Evolutionary conservation across 306 rosid genomes (phyloP).

Genomic region (Corylus heterophylla): DNA sequence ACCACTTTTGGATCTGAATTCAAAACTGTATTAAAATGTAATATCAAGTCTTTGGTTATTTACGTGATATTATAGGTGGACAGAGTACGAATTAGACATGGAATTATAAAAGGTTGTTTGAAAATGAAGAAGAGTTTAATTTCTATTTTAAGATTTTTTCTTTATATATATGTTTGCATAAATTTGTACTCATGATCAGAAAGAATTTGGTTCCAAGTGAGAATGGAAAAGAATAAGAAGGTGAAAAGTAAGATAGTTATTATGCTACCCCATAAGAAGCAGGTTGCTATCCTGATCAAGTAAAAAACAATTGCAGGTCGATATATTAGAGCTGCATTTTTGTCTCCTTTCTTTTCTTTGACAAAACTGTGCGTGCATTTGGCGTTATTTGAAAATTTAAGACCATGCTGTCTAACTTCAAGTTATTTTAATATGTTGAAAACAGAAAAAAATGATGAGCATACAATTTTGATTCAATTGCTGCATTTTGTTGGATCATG

Average conservation of each 20-base stretch:
- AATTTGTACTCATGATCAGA: background rate
- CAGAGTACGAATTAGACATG: background rate
- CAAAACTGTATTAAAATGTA: background rate
- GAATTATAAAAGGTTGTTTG: background rate
- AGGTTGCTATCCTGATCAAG: background rate
- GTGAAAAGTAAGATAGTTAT: background rate
- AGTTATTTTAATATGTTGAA: background rate
- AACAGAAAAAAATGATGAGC: no score
- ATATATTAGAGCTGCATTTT: background rate
- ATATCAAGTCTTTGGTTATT: background rate
- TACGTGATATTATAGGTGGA: background rate
- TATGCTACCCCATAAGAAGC: background rate
- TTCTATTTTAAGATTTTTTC: background rate
- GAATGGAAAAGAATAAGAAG: background rate
- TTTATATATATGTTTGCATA: no score
- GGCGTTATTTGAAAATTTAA: background rate
- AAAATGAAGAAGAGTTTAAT: background rate
- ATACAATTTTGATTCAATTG: no score
- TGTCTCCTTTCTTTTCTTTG: background rate
- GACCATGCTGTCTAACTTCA: background rate
- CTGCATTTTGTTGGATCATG: no score
- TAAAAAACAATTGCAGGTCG: background rate
- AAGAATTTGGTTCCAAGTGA: background rate
- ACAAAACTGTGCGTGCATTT: background rate
- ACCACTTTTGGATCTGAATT: background rate